Evolutionary conservation across 805 yeast genomes (phyloP).

Genomic region (Blastobotrys terrestris): DNA sequence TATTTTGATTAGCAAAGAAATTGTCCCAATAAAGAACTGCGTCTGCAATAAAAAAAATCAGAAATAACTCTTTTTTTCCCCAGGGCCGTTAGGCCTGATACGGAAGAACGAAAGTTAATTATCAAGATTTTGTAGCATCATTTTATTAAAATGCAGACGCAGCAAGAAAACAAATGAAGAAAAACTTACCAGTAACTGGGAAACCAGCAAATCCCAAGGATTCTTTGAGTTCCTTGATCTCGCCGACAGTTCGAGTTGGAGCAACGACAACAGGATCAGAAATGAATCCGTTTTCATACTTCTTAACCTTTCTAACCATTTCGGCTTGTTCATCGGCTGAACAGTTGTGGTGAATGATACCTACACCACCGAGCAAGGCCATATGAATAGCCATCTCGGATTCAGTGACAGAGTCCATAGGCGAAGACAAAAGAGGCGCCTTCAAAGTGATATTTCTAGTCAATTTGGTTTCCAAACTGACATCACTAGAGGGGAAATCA

Average conservation of each 20-base stretch:
- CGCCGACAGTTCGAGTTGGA: slow-evolving; percentile 71
- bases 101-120: slow-evolving; percentile 99
- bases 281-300: slow-evolving; percentile 95
- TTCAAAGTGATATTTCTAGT: slow-evolving; percentile 88
- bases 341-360: slow-evolving; percentile 97
- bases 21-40: neutral
- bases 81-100: slow-evolving; percentile 94
- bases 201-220: slow-evolving; percentile 89
- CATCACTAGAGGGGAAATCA: slow-evolving; percentile 73
- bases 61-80: slow-evolving; percentile 50
- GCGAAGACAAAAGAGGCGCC: slow-evolving; percentile 94
- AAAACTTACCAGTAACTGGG: slow-evolving; percentile 97
- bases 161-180: slow-evolving; percentile 41
- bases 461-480: slow-evolving; percentile 74
- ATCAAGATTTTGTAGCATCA: slow-evolving; percentile 25
- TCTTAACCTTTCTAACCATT: slow-evolving; percentile 95
- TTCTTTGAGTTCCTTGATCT: slow-evolving; percentile 65
- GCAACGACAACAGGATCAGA: slow-evolving; percentile 85
- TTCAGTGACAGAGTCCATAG: slow-evolving; percentile 99
- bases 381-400: slow-evolving; percentile 95
- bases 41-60: slow-evolving; percentile 12
- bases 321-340: slow-evolving; percentile 95
- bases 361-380: slow-evolving; percentile 98
- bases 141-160: neutral
- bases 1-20: slow-evolving; percentile 24